phyloP scores from a whole-genome alignment of 441 rosid genomes.

The Aleurites moluccanus region DNA sequence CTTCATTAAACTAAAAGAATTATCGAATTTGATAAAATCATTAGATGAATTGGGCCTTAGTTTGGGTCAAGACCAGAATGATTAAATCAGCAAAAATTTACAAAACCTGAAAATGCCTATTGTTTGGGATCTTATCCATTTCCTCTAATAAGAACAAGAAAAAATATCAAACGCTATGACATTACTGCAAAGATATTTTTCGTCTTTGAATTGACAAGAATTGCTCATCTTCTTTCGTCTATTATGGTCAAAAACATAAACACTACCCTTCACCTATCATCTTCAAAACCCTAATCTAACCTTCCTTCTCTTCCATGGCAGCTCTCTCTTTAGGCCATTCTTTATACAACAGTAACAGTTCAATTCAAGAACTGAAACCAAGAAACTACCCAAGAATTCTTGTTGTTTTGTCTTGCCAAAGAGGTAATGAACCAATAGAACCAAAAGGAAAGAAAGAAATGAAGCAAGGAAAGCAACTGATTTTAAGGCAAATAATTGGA shows the following conservation, averaged over 20 bases:
- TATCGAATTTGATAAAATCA: too few species aligned
- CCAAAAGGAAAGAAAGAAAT: constrained; percentile 30
- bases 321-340: constrained; percentile 40
- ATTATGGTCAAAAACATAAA: constrained; percentile 13
- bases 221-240: not conserved
- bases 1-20: too few species aligned
- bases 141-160: not conserved
- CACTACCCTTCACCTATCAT: not conserved
- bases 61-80: not conserved
- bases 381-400: constrained; percentile 26
- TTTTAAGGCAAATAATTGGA: constrained; percentile 14
- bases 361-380: constrained; percentile 29
- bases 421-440: constrained; percentile 32
- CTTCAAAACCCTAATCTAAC: too few species aligned
- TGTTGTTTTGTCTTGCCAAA: constrained; percentile 34
- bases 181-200: constrained; percentile 34
- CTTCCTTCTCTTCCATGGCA: constrained; percentile 41
- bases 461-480: constrained; percentile 21
- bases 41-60: not conserved
- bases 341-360: constrained; percentile 18
- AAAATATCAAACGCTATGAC: constrained; percentile 22
- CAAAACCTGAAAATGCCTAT: not conserved
- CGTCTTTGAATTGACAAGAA: not conserved
- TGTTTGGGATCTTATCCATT: constrained; percentile 26
- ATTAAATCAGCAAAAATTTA: too few species aligned